Evolutionary conservation across 441 rosid species (phyloP).

Genomic region (Croton laevigatus): DNA sequence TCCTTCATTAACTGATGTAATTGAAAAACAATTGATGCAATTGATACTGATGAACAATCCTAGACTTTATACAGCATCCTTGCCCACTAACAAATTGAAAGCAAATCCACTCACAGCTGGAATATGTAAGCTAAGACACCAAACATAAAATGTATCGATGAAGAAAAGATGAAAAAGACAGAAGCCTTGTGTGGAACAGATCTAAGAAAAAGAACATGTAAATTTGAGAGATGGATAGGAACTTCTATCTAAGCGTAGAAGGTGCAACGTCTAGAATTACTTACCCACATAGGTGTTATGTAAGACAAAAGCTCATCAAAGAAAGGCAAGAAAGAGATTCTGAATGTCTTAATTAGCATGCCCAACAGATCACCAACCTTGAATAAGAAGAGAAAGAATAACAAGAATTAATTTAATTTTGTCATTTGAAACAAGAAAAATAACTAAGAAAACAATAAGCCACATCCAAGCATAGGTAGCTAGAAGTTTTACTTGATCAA

Average conservation of each 20-base stretch:
- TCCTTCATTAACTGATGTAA: too few relatives aligned
- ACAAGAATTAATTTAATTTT: not conserved
- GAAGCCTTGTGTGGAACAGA: not conserved
- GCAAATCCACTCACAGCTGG: not conserved
- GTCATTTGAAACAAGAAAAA: not conserved
- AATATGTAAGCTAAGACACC: not conserved
- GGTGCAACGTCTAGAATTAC: slow-evolving; percentile 24
- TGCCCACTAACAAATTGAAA: not conserved
- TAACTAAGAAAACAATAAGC: not conserved
- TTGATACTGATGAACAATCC: too few relatives aligned
- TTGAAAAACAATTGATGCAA: too few relatives aligned
- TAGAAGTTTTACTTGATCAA: slow-evolving; percentile 65
- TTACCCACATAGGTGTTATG: slow-evolving; percentile 93
- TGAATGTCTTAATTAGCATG: slow-evolving; percentile 78
- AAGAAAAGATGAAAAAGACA: not conserved
- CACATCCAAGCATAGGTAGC: slow-evolving; percentile 4
- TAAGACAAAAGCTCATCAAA: slow-evolving; percentile 84
- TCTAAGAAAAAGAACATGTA: not conserved
- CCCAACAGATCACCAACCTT: slow-evolving; percentile 95
- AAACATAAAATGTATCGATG: not conserved
- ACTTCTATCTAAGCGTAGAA: not conserved
- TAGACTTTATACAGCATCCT: slow-evolving; percentile 9
- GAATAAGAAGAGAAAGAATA: slow-evolving; percentile 15
- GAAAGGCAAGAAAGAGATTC: slow-evolving; percentile 78
- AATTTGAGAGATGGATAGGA: not conserved